Base-by-base conservation (phyloP, 192 early-diverging fungal species). In the Umbelopsis isabellina region DNA sequence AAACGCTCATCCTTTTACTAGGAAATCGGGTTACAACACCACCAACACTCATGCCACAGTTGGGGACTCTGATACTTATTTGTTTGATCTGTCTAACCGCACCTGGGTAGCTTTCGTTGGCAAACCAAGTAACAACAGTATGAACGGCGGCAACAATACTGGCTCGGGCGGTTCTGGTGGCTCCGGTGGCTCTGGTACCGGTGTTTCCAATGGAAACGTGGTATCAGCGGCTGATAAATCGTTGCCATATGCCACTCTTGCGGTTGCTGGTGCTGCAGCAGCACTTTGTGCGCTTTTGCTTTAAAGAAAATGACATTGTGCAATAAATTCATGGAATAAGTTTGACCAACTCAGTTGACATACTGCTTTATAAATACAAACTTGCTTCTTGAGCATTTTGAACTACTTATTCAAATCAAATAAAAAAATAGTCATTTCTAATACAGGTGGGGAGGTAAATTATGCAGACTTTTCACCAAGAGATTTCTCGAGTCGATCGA, bases 401-500 rank as follows among this genome's bases (percentile, higher is more conserved):
- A 41, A 41, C 37, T 41, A 41, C 37, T 41, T 1, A 2, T 41
- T 41, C 37, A 41, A 41, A 9, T 41, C 6, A 5, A 10, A 41
- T 41, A 41, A 6, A 41, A 10, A 41, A 41, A 41, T 41, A 41
- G 37, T 41, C 6, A 41, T 10, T 41, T 41, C 37, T 41, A 41
- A 41, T 41, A 41, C 37, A 41, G 37, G 10, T 41, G 5, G 37
- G 37, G 5, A 10, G 10, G 5, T 33, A 35, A 16, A 16, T 35
- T 61, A 61, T n/a, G 55, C 55, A 12, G 55, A 61, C 55, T 72
- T 72, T 44, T 75, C 72, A 12, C 51, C 68, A 21, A 80, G n/a
- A 49, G 48, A 70, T 46, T 74, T 76, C 55, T 99, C 96, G 6
- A 99, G 80, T 80, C 96, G 98, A 46, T 89, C 83, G 85, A 99